Conservation (phyloP, 441 rosid genomes). For the Omphalea diandra region DNA sequence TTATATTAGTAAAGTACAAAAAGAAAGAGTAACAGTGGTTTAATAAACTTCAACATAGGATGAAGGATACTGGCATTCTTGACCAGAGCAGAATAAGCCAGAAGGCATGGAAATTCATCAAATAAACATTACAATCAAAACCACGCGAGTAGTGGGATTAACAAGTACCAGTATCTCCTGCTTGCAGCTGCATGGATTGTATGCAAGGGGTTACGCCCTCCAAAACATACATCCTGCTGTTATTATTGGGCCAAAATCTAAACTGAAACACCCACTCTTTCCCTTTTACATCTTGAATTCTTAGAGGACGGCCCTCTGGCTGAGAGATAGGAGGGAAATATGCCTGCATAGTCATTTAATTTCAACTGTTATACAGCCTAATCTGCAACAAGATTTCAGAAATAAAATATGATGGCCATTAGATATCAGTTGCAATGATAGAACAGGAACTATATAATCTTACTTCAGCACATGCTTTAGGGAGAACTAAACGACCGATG, state of each 20-base stretch:
- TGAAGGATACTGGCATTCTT: not conserved
- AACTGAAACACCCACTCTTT: conserved; percentile 99
- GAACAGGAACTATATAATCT: conserved; percentile 19
- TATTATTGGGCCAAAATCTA: conserved; percentile 99
- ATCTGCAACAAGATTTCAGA: conserved; percentile 7
- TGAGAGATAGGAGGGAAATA: conserved; percentile 95
- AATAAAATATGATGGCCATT: not conserved
- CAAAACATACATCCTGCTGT: conserved; percentile 98
- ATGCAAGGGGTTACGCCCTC: conserved; percentile 99
- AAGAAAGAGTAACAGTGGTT: no score
- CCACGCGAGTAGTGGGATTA: not conserved
- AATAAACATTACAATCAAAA: not conserved
- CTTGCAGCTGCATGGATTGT: conserved; percentile 94
- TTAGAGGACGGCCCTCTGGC: conserved; percentile 91
- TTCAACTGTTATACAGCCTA: conserved; percentile 20
- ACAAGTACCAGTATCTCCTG: conserved; percentile 92
- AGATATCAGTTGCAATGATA: conserved; percentile 19
- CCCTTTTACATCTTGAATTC: conserved; percentile 87
- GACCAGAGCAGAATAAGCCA: not conserved
- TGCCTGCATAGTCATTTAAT: conserved; percentile 53
- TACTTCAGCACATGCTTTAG: conserved; percentile 99
- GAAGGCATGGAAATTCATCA: conserved; percentile 9
- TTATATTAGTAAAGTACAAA: no score
- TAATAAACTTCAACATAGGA: conserved; percentile 7
- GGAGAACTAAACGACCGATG: conserved; percentile 96